phyloP scores from a whole-genome alignment of 345 rosid species.

The Toxicodendron radicans region DNA sequence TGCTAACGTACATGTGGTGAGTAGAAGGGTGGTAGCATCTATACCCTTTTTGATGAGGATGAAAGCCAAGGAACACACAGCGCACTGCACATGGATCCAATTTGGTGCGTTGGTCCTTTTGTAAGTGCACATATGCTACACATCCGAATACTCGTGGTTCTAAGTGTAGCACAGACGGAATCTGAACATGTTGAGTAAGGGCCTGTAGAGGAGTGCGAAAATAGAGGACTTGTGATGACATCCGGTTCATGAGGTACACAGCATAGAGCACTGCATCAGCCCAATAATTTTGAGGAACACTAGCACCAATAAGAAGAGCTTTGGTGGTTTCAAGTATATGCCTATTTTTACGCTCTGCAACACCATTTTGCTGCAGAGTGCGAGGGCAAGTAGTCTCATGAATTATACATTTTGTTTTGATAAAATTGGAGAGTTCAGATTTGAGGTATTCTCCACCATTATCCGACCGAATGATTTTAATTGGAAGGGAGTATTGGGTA shows the following conservation, averaged over 20 bases:
- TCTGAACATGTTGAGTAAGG: neutral
- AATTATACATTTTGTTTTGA: neutral
- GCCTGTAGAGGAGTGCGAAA: neutral
- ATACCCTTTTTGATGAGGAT: slow-evolving; percentile 12
- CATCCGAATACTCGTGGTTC: neutral
- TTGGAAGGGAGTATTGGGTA: no score
- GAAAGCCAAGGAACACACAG: neutral
- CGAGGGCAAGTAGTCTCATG: neutral
- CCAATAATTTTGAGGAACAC: neutral
- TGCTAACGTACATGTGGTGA: neutral
- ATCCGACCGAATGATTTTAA: neutral
- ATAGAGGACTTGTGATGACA: neutral
- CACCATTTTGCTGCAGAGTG: neutral
- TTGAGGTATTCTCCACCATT: slow-evolving; percentile 5
- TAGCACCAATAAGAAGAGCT: neutral
- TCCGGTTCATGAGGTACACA: neutral
- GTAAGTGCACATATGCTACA: neutral
- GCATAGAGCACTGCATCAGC: neutral
- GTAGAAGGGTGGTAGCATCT: slow-evolving; percentile 2
- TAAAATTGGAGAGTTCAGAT: neutral
- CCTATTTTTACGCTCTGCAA: neutral
- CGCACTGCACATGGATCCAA: neutral
- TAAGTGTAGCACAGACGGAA: neutral
- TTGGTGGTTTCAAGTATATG: neutral
- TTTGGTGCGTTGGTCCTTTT: neutral